Evolutionary conservation across 2,329 filamentous ascomycete species (phyloP).

Genomic region (Aureobasidium sp.): DNA sequence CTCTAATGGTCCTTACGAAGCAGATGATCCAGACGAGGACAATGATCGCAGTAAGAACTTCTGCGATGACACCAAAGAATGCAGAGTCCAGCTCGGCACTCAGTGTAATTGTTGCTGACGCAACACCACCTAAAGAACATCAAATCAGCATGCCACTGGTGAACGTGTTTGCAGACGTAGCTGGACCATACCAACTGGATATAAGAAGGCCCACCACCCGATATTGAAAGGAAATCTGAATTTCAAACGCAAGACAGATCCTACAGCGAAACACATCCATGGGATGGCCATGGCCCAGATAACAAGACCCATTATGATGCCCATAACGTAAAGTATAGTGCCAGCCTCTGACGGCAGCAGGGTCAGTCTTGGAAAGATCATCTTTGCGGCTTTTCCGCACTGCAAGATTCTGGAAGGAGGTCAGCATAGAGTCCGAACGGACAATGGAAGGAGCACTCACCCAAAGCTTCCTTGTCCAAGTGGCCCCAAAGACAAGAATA

Average conservation of each 20-base stretch:
- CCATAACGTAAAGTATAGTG: constrained; percentile 52
- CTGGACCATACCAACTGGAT: constrained; percentile 34
- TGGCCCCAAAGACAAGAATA: constrained; percentile 61
- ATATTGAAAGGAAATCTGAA: constrained; percentile 53
- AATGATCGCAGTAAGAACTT: constrained; percentile 40
- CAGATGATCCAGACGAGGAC: constrained; percentile 52
- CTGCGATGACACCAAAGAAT: constrained; percentile 51
- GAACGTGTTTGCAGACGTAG: not conserved
- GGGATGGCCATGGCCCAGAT: constrained; percentile 51
- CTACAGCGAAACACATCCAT: constrained; percentile 49
- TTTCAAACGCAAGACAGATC: constrained; percentile 36
- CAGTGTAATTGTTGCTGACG: constrained; percentile 10
- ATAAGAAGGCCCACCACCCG: constrained; percentile 57
- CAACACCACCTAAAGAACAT: not conserved
- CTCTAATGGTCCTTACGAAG: constrained; percentile 42
- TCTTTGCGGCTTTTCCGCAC: constrained; percentile 38
- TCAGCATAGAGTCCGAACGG: not conserved
- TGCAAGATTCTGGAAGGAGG: constrained; percentile 38
- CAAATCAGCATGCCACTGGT: not conserved
- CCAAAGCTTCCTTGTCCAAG: constrained; percentile 59
- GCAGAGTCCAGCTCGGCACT: constrained; percentile 43
- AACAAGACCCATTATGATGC: constrained; percentile 44
- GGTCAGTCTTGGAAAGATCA: constrained; percentile 33
- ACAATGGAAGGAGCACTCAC: constrained; percentile 13
- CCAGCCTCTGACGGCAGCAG: constrained; percentile 40